phyloP scores from a whole-genome alignment of 768 basidiomycete genomes.

The Hemileccinum rubropunctum region DNA sequence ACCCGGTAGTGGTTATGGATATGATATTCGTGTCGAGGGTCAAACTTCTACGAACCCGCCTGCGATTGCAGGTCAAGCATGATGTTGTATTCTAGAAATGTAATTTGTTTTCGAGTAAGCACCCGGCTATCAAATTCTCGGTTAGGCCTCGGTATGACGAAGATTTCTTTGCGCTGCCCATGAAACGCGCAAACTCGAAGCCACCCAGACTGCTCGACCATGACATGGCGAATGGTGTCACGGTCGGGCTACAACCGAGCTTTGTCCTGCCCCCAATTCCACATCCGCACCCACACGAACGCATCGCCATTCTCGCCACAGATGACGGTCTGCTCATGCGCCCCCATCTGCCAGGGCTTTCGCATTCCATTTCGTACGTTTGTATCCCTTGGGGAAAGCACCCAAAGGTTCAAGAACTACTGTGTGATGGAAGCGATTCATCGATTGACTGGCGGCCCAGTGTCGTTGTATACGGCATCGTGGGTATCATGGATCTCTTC shows the following conservation, averaged over 20 bases:
- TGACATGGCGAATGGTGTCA: slow-evolving; percentile 8
- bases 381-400: slow-evolving; percentile 61
- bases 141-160: too few relatives aligned
- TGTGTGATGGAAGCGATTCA: slow-evolving; percentile 30
- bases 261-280: slow-evolving; percentile 64
- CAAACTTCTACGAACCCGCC: slow-evolving; percentile 53
- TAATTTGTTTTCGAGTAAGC: slow-evolving; percentile 9
- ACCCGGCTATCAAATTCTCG: background rate
- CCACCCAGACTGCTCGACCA: slow-evolving; percentile 1
- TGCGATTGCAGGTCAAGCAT: slow-evolving; percentile 29
- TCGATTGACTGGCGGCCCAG: slow-evolving; percentile 52
- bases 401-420: slow-evolving; percentile 51
- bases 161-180: slow-evolving; percentile 5
- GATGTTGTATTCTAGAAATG: slow-evolving; percentile 25
- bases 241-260: slow-evolving; percentile 52
- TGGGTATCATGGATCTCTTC: slow-evolving; percentile 72
- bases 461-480: slow-evolving; percentile 69
- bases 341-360: slow-evolving; percentile 43
- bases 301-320: slow-evolving; percentile 60
- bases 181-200: slow-evolving; percentile 29
- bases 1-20: slow-evolving; percentile 77
- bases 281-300: slow-evolving; percentile 72
- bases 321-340: slow-evolving; percentile 65
- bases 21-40: slow-evolving; percentile 65
- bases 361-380: slow-evolving; percentile 37